Evolutionary conservation across 1,284 basidiomycete species (phyloP).

Genomic region (Taiwanofungus camphoratus): DNA sequence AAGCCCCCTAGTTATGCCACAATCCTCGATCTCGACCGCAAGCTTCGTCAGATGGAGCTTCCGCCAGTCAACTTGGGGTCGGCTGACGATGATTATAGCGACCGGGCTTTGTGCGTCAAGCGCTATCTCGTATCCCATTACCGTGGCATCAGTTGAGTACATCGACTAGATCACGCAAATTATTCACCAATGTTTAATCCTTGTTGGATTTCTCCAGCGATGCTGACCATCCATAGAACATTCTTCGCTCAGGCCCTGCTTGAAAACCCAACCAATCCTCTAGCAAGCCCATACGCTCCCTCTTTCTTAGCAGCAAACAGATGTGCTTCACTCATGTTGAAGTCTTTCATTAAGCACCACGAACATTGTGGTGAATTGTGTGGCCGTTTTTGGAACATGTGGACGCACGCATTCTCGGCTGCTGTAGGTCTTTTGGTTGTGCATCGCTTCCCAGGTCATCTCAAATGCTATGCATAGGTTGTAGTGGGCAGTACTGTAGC

Average conservation of each 20-base stretch:
- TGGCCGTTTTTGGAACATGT: slow-evolving; percentile 33
- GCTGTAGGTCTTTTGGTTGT: slow-evolving; percentile 32
- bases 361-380: slow-evolving; percentile 22
- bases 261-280: slow-evolving; percentile 33
- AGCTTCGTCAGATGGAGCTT: slow-evolving; percentile 26
- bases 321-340: slow-evolving; percentile 30
- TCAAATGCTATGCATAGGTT: slow-evolving; percentile 22
- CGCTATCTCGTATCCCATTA: slow-evolving; percentile 29
- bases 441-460: too few species aligned
- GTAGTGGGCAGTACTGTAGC: slow-evolving; percentile 30
- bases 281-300: slow-evolving; percentile 34
- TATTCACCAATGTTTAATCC: too few species aligned
- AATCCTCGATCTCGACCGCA: slow-evolving; percentile 26
- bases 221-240: slow-evolving; percentile 34
- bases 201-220: slow-evolving; percentile 17
- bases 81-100: slow-evolving; percentile 26
- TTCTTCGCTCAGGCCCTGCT: slow-evolving; percentile 36
- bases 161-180: too few species aligned
- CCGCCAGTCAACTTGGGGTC: slow-evolving; percentile 26
- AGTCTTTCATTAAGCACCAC: slow-evolving; percentile 29
- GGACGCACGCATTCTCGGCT: slow-evolving; percentile 35
- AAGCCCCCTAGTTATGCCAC: slow-evolving; percentile 26
- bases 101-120: slow-evolving; percentile 25
- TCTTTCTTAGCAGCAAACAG: slow-evolving; percentile 36
- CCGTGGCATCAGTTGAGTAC: slow-evolving; percentile 25